These are phyloP conservation scores for Ustilaginoidea virens DNA, from an alignment of 2,329 filamentous ascomycete species.

Conservation along the genomic window DNA sequence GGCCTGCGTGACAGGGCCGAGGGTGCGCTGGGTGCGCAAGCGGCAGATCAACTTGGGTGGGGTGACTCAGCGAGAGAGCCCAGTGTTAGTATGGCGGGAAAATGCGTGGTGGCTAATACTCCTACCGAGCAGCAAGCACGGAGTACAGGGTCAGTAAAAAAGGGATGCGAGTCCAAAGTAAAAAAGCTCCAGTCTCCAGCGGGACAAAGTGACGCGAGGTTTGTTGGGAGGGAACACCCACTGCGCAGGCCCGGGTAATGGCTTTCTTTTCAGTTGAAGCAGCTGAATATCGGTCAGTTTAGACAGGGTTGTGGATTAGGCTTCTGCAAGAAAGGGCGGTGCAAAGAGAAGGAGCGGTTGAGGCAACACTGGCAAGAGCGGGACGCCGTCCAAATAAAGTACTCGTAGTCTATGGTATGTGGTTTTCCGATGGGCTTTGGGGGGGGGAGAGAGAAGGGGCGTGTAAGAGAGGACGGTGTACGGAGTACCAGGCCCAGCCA, in stretches of 20 bases:
- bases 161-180: no score
- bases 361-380: constrained; percentile 4
- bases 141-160: no score
- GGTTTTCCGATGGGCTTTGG: constrained; percentile 1
- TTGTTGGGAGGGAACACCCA: not conserved
- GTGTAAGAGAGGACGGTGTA: not conserved
- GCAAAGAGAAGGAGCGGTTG: constrained; percentile 1
- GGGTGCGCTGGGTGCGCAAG: no score
- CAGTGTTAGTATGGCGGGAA: no score
- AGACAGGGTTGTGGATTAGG: not conserved
- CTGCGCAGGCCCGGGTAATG: not conserved
- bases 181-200: constrained; percentile 1
- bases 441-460: no score
- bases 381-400: constrained; percentile 5
- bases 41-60: not conserved
- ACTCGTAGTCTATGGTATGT: not conserved
- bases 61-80: not conserved
- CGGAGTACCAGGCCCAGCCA: not conserved
- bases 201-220: not conserved
- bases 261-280: not conserved
- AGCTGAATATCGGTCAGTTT: constrained; percentile 1
- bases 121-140: no score
- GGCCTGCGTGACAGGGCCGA: no score
- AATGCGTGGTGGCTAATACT: no score
- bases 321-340: not conserved